Evolutionary conservation across 129 eudicot species (phyloP), one percentile per base, ranked within the genome.

Genomic region (Scalesia atractyloides): DNA sequence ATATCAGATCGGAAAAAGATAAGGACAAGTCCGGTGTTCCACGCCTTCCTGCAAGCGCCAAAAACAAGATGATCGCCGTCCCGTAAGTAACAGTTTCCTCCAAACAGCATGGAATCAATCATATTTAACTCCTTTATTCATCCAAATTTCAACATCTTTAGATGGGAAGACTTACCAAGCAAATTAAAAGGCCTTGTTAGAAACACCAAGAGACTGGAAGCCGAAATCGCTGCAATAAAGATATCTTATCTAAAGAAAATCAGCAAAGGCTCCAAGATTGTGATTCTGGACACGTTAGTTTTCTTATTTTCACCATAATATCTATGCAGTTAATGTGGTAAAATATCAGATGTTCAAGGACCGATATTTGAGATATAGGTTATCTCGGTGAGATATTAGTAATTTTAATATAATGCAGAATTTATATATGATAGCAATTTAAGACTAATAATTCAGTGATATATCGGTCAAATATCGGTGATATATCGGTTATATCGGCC

Each of bases 11-110:
- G 10, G 99, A 95, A 82, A 90, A 88, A 66, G 99, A 95, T 30
- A 95, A 95, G 89, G 83, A 86, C 80, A 95, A 91, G 82, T 82
- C 96, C 34, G 99, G 99, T 3, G 64, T 95, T 76, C 99, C 99
- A 3, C 97, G 92, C 62, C 96, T 95, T 79, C 99, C 99, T 43
- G 83, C 96, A 8, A 84, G 86, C 71, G 97, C 90, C 33, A 91
- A 88, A 65, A 88, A 87, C 89, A 87, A 87, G 47, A 47, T 95
- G 88, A 81, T 95, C 48, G 85, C 97, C 68, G 66, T 95, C 73
- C 97, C 99, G 97, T 95, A 59, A 83, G 99, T 90, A 44, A 14
- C 34, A 16, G 17, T 47, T 65, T 74, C n/a, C 33, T 57, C 19
- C 3, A 39, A n/a, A 52, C 76, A 50, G 7, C 48, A 34, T 5